Evolutionary conservation across 345 rosid genomes (phyloP), one percentile per base, ranked within the genome.

Genomic region (Populus pruinosa): DNA sequence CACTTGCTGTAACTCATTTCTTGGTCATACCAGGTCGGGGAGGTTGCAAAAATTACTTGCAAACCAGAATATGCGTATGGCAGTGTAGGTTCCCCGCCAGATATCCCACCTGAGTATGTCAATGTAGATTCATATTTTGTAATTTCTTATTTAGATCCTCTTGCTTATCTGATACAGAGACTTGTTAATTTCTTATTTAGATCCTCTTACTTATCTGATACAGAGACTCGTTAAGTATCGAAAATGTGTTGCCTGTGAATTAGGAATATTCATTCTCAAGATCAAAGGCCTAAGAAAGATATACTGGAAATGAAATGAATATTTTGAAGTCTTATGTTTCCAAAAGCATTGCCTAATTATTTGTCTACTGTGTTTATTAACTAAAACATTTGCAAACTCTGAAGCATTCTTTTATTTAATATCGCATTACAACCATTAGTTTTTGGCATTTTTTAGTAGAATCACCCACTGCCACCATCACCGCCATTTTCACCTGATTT

Each of bases 41-140:
- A 96, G 86, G 88, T 96, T 84, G 99, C 99, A 5, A 92, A 90
- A 82, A 79, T 93, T 82, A 91, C 89, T 63, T 93, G 98, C 89
- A 93, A 90, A 85, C 94, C 99, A 39, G 98, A 96, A 49, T 93
- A 93, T 84, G 98, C 97, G 41, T 96, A 96, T 73, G 95, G 99
- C 47, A 84, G 87, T 73, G 87, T 89, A 29, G 99, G 98, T 38
- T 93, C 98, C 79, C 93, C 95, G 38, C 97, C 98, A 0, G 97
- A 93, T 70, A 89, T 96, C 77, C 99, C 97, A 75, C 89, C 99
- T 3, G 77, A 88, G 99, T 96, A 91, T 75, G 83, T 72, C 41
- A 41, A 35, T 77, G 11, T 77, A n/a, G 20, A 27, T 47, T 55
- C 29, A 31, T 77, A 13, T 43, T 56, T 64, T n/a, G 11, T 33